phyloP scores from a whole-genome alignment of 140 eudicot genomes.

The Erigeron philadelphicus region DNA sequence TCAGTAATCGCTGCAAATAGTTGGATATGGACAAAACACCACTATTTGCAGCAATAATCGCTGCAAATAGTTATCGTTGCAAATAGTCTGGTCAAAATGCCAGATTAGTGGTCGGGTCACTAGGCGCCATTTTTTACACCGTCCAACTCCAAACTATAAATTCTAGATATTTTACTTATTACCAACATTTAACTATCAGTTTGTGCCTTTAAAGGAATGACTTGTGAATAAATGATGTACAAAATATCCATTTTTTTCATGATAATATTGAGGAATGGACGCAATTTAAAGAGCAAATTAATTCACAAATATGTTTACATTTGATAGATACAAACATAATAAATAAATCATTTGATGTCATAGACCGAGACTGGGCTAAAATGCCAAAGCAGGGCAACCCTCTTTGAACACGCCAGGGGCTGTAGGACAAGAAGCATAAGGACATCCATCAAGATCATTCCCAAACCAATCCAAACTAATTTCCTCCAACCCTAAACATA shows the following conservation, averaged over 20 bases:
- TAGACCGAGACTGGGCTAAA: not conserved
- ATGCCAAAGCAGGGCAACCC: constrained; percentile 58
- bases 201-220: too few relatives aligned
- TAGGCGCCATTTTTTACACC: too few relatives aligned
- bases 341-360: constrained; percentile 11
- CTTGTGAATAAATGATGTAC: too few relatives aligned
- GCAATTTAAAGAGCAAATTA: constrained; percentile 2
- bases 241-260: not conserved
- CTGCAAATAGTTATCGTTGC: too few relatives aligned
- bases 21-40: too few relatives aligned
- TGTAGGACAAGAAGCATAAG: constrained; percentile 73
- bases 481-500: constrained; percentile 64
- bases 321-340: constrained; percentile 5
- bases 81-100: too few relatives aligned
- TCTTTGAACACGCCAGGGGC: constrained; percentile 44
- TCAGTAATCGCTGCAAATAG: too few relatives aligned
- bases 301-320: not conserved
- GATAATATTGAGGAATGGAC: constrained; percentile 7
- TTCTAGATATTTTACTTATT: too few relatives aligned
- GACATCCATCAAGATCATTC: constrained; percentile 75
- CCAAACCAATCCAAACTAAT: constrained; percentile 74
- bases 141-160: too few relatives aligned
- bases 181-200: too few relatives aligned
- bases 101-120: too few relatives aligned
- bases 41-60: too few relatives aligned